These are phyloP conservation scores for Fusarium sambucinum DNA, from an alignment of 2,329 filamentous ascomycete species.

Conservation along the genomic window DNA sequence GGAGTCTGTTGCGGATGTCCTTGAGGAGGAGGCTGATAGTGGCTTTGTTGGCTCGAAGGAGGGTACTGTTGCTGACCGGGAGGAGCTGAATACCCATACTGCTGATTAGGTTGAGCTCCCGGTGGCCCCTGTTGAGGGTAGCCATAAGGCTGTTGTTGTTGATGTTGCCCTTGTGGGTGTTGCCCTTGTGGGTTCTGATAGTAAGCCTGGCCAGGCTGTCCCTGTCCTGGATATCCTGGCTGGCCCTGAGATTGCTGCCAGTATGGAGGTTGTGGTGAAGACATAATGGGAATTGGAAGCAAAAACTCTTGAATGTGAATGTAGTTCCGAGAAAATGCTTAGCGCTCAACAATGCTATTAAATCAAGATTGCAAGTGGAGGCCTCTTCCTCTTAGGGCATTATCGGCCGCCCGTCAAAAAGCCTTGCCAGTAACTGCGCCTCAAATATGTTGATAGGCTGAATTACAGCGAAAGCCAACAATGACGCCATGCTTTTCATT, in stretches of 20 bases:
- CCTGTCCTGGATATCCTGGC: slow-evolving; percentile 26
- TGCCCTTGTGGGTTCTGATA: slow-evolving; percentile 33
- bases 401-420: neutral
- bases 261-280: slow-evolving; percentile 40
- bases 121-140: slow-evolving; percentile 16
- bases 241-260: slow-evolving; percentile 28
- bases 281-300: neutral
- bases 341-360: neutral
- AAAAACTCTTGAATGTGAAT: neutral
- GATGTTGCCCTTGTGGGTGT: slow-evolving; percentile 20
- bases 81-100: slow-evolving; percentile 17
- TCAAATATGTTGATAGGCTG: neutral
- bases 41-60: slow-evolving; percentile 1
- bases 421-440: slow-evolving; percentile 3
- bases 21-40: slow-evolving; percentile 10
- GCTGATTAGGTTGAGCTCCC: slow-evolving; percentile 23
- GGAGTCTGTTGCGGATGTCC: slow-evolving; percentile 18
- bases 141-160: slow-evolving; percentile 31
- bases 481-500: neutral
- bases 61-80: slow-evolving; percentile 23
- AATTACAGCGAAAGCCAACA: neutral
- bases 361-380: neutral
- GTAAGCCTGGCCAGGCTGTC: slow-evolving; percentile 20
- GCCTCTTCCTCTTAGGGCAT: neutral
- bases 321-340: neutral